phyloP scores from a whole-genome alignment of 1,284 basidiomycete genomes.

The Trametes polyzona region DNA sequence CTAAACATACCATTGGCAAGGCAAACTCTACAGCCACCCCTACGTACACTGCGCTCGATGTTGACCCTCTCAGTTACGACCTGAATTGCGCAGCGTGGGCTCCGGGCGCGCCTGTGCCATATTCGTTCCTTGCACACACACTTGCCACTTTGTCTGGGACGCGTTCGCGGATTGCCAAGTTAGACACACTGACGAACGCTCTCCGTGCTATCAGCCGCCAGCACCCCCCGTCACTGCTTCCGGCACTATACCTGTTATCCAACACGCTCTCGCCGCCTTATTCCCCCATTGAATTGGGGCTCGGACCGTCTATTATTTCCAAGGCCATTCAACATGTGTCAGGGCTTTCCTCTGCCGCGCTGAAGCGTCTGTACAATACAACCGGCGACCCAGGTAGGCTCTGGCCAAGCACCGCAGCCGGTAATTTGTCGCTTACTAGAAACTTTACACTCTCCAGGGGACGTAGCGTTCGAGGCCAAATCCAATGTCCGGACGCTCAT shows the following conservation, averaged over 20 bases:
- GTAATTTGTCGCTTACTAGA: slow-evolving; percentile 2
- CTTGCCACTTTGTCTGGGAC: slow-evolving; percentile 78
- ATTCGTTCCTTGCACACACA: slow-evolving; percentile 81
- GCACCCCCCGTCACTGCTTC: slow-evolving; percentile 73
- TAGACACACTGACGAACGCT: slow-evolving; percentile 81
- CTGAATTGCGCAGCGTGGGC: slow-evolving; percentile 43
- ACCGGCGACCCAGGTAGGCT: slow-evolving; percentile 62
- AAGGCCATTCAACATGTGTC: slow-evolving; percentile 85
- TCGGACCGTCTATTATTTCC: slow-evolving; percentile 78
- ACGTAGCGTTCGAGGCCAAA: slow-evolving; percentile 86
- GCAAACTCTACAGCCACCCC: slow-evolving; percentile 8
- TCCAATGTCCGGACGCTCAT: slow-evolving; percentile 78
- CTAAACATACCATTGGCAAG: slow-evolving; percentile 17
- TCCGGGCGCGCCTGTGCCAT: slow-evolving; percentile 59
- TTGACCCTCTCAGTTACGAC: slow-evolving; percentile 51
- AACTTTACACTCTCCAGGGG: slow-evolving; percentile 45
- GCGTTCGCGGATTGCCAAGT: slow-evolving; percentile 81
- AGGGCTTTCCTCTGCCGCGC: slow-evolving; percentile 68
- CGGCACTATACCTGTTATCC: slow-evolving; percentile 88
- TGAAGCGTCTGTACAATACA: slow-evolving; percentile 69
- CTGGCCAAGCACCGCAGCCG: slow-evolving; percentile 3
- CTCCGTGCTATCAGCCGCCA: slow-evolving; percentile 72
- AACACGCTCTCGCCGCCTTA: slow-evolving; percentile 87
- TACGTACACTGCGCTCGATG: slow-evolving; percentile 42
- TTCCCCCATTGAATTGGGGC: slow-evolving; percentile 73